These are phyloP conservation scores for Paratinospora sagittata DNA, from an alignment of 164 flowering plant genomes.

Conservation along the genomic window DNA sequence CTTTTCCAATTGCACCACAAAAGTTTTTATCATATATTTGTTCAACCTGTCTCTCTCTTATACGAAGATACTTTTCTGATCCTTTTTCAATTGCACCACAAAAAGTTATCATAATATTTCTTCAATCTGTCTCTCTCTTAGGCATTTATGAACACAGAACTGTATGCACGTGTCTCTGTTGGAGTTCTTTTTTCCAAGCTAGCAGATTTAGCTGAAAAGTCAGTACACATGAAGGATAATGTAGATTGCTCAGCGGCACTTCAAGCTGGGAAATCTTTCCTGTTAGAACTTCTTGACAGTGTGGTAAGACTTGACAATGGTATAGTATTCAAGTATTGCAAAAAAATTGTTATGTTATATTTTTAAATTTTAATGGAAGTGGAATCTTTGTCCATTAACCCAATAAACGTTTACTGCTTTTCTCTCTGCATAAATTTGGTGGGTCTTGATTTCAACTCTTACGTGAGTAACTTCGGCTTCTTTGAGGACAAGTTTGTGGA, in stretches of 20 bases:
- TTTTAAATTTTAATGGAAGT: no score
- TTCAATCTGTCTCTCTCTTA: conserved; percentile 24
- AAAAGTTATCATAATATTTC: not conserved
- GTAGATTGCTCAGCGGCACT: conserved; percentile 38
- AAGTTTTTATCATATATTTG: no score
- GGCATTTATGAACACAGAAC: conserved; percentile 87
- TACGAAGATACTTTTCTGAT: no score
- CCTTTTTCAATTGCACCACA: not conserved
- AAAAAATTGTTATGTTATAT: not conserved
- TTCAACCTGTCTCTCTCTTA: no score
- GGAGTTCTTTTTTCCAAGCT: conserved; percentile 74
- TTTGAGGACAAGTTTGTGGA: no score
- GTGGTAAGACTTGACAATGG: conserved; percentile 42
- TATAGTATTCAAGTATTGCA: not conserved
- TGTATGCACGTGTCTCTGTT: conserved; percentile 91
- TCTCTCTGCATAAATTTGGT: not conserved
- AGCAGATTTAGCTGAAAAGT: conserved; percentile 46
- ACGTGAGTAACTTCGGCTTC: no score
- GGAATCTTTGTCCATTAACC: no score
- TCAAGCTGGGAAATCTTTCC: conserved; percentile 75
- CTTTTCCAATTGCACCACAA: no score
- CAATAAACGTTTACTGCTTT: not conserved
- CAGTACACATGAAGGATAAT: conserved; percentile 29
- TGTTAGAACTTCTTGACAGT: conserved; percentile 79
- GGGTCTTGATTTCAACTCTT: no score